Base-by-base conservation (phyloP, 2,329 filamentous ascomycete species). In the Pseudocercospora macadamiae region DNA sequence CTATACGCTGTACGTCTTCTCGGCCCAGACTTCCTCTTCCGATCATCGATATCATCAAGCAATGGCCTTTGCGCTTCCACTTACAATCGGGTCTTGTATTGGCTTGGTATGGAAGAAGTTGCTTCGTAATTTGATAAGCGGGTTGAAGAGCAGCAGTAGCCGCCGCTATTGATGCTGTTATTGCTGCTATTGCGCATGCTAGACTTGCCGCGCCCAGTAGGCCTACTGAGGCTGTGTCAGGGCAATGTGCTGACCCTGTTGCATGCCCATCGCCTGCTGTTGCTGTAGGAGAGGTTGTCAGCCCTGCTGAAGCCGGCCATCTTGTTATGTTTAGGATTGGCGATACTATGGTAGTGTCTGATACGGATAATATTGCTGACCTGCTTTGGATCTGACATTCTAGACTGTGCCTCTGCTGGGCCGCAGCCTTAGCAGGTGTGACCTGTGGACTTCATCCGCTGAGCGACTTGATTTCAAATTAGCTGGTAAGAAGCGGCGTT, bases 261-360 rank as follows among this genome's bases (percentile, higher is more conserved):
- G 66, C 28, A 66, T 63, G 45, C 66, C 64, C 36, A 56, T 49
- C 14, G 56, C 28, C 32, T 69, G 64, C 18, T 66, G 66, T 51
- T 74, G 74, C 26, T 67, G 70, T 61, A 75, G 75, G 61, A 79
- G 79, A 62, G 79, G 77, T 36, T 77, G 77, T 56, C 78, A 74
- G 65, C 36, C 60, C 56, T 76, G 77, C 64, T 64, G 60, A 25
- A 54, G 64, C 51, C 60, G 66, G 14, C 51, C 70, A 66, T 65
- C 23, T 44, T 54, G 58, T 30, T 79, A 79, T 10, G 73, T 69
- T 61, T 77, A 75, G 8, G 75, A 64, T 21, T 75, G 73, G 19
- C 74, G 75, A 56, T 71, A 70, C 66, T 74, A 73, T 61, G 70
- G 60, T 62, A 70, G 65, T 26, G 55, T 51, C 54, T 68, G 64